phyloP scores from a whole-genome alignment of 345 rosid species.

The Gossypium arboreum region DNA sequence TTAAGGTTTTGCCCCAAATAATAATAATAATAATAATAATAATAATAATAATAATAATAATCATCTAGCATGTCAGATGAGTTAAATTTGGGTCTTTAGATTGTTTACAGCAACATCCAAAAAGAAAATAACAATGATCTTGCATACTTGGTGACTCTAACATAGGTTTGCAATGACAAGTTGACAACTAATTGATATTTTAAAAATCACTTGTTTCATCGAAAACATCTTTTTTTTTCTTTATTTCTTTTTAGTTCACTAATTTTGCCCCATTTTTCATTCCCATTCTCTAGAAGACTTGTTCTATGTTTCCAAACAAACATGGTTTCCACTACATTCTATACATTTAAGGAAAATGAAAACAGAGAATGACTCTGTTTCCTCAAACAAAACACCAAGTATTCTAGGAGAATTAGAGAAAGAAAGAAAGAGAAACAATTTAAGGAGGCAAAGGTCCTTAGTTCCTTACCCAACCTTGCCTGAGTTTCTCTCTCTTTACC shows the following conservation, averaged over 20 bases:
- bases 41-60: too few relatives aligned
- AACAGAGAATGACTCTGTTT: neutral
- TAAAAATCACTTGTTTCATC: neutral
- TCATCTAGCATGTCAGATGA: too few relatives aligned
- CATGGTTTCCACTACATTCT: too few relatives aligned
- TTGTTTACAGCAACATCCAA: neutral
- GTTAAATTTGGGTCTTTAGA: neutral
- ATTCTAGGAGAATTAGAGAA: slow-evolving; percentile 13
- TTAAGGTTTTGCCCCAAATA: too few relatives aligned
- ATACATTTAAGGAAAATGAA: too few relatives aligned
- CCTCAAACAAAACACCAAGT: neutral
- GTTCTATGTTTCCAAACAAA: neutral
- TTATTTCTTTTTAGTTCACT: too few relatives aligned
- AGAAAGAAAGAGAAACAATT: neutral
- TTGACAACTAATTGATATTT: neutral
- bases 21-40: too few relatives aligned
- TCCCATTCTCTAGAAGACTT: neutral
- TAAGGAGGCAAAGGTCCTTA: slow-evolving; percentile 25
- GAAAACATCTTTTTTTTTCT: neutral
- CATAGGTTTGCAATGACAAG: neutral
- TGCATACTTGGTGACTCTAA: neutral
- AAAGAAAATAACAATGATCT: neutral
- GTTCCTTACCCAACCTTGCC: slow-evolving; percentile 39
- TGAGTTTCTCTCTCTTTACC: slow-evolving; percentile 24
- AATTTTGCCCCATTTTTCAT: neutral